phyloP scores from a whole-genome alignment of 1,284 basidiomycete genomes.

The Volvariella surrecta region DNA sequence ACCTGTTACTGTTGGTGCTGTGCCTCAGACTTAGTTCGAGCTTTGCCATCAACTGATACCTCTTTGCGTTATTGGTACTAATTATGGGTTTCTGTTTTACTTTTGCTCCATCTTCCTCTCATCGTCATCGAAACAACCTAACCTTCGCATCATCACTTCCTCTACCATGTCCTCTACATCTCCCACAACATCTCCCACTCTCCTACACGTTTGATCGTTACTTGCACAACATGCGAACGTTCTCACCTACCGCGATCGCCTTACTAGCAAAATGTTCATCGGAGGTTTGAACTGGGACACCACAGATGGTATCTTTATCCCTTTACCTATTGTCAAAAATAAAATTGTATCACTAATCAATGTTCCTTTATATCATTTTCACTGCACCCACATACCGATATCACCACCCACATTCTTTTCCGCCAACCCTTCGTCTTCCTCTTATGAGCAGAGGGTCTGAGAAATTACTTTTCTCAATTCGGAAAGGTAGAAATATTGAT shows the following conservation, averaged over 20 bases:
- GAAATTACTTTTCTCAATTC: slow-evolving; percentile 83
- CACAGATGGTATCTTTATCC: slow-evolving; percentile 66
- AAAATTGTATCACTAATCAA: slow-evolving; percentile 25
- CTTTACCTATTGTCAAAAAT: slow-evolving; percentile 22
- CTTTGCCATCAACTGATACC: background rate
- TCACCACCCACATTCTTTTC: too few relatives aligned
- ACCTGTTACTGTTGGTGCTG: slow-evolving; percentile 1
- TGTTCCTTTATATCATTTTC: background rate
- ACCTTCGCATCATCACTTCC: too few relatives aligned
- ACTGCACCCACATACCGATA: background rate
- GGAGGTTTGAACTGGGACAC: slow-evolving; percentile 97
- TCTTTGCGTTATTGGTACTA: background rate
- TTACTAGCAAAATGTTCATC: slow-evolving; percentile 91
- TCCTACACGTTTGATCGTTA: too few relatives aligned
- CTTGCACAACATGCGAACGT: slow-evolving; percentile 7
- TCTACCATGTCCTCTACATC: too few relatives aligned
- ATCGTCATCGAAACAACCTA: background rate
- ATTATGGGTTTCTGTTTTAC: slow-evolving; percentile 9
- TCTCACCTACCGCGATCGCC: slow-evolving; percentile 13
- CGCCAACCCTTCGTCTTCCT: background rate
- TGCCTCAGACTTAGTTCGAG: background rate
- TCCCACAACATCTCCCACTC: too few relatives aligned
- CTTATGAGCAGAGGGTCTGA: slow-evolving; percentile 57
- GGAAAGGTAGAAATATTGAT: slow-evolving; percentile 38
- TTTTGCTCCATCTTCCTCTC: slow-evolving; percentile 16